Base-by-base conservation (phyloP, 441 rosid species). In the Codiaeum variegatum region DNA sequence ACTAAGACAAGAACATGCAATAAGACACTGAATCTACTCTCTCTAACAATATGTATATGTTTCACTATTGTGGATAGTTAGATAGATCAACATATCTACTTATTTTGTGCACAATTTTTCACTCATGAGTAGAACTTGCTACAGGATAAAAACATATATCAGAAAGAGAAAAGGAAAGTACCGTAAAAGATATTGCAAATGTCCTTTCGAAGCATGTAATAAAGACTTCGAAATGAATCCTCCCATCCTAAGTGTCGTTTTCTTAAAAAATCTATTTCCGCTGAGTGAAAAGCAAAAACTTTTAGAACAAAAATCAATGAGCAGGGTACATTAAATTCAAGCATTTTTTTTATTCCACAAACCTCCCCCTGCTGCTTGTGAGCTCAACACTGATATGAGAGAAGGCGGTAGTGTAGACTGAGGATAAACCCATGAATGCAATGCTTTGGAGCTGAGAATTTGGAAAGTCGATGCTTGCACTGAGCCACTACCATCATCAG, bases 371-470 rank as follows among this genome's bases (percentile, higher is more conserved):
- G 79, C 76, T 72, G 84, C 85, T 60, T 91, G 79, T 56, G 86
- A 83, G 61, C 81, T 68, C 78, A 91, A 67, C 55, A 86, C 78
- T 32, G 94, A 86, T 64, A 93, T 83, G 56, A 93, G 77, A 77
- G 93, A 88, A 76, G 94, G 81, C 67, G 98, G 97, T 66, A 96
- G 80, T 62, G 85, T 80, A 70, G 93, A 91, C 78, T 93, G 98
- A 63, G 99, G 99, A 78, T 91, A 86, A 74, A 93, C 80, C 98
- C 99, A 96, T 2, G 99, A 96, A 83, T 90, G 89, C 75, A 96
- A 83, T 36, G 91, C 82, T 78, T 81, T 77, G 65, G 91, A 77
- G 78, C 81, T 75, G 67, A 80, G 75, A 59, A 81, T 79, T 69
- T 82, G 85, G 70, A 80, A 79, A 78, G 79, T 69, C 61, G 76